Evolutionary conservation across 805 yeast genomes (phyloP).

Genomic region (Candida anglica): DNA sequence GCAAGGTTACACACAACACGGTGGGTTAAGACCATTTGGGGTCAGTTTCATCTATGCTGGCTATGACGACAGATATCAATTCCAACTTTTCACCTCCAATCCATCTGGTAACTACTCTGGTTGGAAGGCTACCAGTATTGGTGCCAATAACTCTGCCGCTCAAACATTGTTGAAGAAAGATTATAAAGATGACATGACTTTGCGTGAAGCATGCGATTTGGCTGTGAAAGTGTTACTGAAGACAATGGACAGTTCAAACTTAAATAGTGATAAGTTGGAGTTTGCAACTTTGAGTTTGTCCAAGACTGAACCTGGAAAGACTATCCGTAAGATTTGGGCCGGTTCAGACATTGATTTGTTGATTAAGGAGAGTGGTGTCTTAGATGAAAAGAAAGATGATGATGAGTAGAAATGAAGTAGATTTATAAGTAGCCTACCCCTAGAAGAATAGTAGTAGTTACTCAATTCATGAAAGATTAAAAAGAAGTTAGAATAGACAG

Average conservation of each 20-base stretch:
- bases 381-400: slow-evolving; percentile 30
- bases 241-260: slow-evolving; percentile 85
- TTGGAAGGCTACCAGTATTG: slow-evolving; percentile 97
- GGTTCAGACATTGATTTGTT: slow-evolving; percentile 73
- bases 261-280: slow-evolving; percentile 88
- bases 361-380: slow-evolving; percentile 68
- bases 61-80: slow-evolving; percentile 82
- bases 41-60: slow-evolving; percentile 97
- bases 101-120: slow-evolving; percentile 98
- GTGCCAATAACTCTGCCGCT: slow-evolving; percentile 94
- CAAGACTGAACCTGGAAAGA: slow-evolving; percentile 44
- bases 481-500: no score
- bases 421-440: neutral
- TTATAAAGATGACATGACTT: slow-evolving; percentile 73
- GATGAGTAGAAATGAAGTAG: slow-evolving; percentile 18
- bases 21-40: slow-evolving; percentile 98
- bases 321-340: slow-evolving; percentile 71
- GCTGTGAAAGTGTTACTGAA: slow-evolving; percentile 90
- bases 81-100: slow-evolving; percentile 90
- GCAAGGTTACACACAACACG: slow-evolving; percentile 98
- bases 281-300: slow-evolving; percentile 71
- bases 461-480: no score
- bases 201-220: slow-evolving; percentile 76
- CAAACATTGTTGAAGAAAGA: slow-evolving; percentile 95
- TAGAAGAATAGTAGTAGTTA: neutral